Evolutionary conservation across 441 rosid species (phyloP), one percentile per base, ranked within the genome.

Genomic region (Daphne laureola): DNA sequence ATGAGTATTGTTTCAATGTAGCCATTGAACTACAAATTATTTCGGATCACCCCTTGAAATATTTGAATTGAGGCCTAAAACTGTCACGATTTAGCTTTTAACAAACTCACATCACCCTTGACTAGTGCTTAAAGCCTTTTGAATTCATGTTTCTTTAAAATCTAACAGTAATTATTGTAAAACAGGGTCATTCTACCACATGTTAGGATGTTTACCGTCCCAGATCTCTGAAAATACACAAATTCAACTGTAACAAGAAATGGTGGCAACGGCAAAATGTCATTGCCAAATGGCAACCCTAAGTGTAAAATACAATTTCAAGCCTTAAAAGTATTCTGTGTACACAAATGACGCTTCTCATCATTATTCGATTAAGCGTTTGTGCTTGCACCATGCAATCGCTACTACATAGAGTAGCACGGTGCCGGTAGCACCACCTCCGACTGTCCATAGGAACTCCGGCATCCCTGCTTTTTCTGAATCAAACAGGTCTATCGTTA

Each of bases 381-480:
- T 84, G 77, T 86, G 69, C 74, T 79, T 91, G 54, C 79, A 86
- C 91, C 93, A 88, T 41, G 93, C 87, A 57, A 91, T 91, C 36
- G 84, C 95, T 57, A 76, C 43, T 14, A 82, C 78, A 14, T 84
- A 88, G 7, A 88, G 74, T 73, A 80, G 73, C 41, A 88, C 17
- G 60, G 68, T 73, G 6, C 87, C 93, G 1, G 74, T 43, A 46
- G 78, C 25, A 55, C 93, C 69, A 47, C 87, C 93, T 14, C 82
- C 74, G 43, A 76, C 78, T 0, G 92, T 88, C 96, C 93, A 86
- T 4, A 77, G 43, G 53, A 84, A 82, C 64, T 67, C 71, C 0
- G 12, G 53, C 45, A 71, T 76, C 51, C 85, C 86, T 4, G 58
- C 12, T 45, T 45, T 49, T 1, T 17, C 0, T 8, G 71, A 66